Evolutionary conservation across 176 grass and related monocot species (phyloP).

Genomic region (Urochloa ruziziensis): DNA sequence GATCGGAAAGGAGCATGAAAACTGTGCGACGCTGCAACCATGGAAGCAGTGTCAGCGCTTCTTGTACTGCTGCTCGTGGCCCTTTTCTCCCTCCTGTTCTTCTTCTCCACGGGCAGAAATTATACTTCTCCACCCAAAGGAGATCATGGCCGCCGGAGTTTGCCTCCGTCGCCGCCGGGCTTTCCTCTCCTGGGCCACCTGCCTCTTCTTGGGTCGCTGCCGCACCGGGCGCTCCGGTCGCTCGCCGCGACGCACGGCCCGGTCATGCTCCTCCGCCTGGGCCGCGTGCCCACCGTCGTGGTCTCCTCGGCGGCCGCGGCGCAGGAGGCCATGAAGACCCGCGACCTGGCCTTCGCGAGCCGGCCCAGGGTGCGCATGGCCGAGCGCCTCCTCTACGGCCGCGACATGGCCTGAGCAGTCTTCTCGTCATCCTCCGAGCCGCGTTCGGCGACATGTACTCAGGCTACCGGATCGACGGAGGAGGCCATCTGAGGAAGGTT

Average conservation of each 20-base stretch:
- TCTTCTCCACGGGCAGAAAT: no score
- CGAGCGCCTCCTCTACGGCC: constrained; percentile 36
- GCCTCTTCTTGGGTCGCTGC: constrained; percentile 39
- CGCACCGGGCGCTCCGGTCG: constrained; percentile 17
- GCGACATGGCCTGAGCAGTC: constrained; percentile 30
- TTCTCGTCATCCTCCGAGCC: not conserved
- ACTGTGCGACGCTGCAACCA: no score
- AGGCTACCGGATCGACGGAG: no score
- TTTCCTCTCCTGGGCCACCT: constrained; percentile 47
- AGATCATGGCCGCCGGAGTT: not conserved
- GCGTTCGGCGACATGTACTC: not conserved
- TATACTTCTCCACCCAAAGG: no score
- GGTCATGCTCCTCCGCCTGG: constrained; percentile 14
- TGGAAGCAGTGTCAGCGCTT: no score
- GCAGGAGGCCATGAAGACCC: constrained; percentile 41
- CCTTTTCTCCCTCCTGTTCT: no score
- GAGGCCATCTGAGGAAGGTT: no score
- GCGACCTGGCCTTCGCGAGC: constrained; percentile 42
- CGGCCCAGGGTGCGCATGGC: constrained; percentile 1
- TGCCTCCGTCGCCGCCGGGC: constrained; percentile 13
- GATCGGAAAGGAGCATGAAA: no score
- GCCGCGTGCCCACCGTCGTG: constrained; percentile 24
- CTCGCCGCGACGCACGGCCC: not conserved
- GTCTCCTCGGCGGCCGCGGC: constrained; percentile 44
- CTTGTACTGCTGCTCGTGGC: no score